phyloP scores from a whole-genome alignment of 164 flowering plant genomes.

The Dillenia turbinata region DNA sequence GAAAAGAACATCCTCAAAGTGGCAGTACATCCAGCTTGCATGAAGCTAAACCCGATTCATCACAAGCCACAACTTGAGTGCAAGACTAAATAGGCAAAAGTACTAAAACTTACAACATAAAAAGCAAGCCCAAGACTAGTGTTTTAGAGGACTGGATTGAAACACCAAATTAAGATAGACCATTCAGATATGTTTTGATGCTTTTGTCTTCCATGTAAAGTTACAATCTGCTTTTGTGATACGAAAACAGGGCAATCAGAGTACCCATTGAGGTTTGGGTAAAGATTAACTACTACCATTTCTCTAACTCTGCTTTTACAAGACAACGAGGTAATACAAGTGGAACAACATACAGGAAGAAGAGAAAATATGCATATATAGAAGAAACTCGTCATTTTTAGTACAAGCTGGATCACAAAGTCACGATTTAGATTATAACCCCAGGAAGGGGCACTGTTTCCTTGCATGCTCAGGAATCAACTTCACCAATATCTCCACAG shows the following conservation, averaged over 20 bases:
- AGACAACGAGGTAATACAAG: slow-evolving; percentile 9
- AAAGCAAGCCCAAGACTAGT: too few species aligned
- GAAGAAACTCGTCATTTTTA: slow-evolving; percentile 2
- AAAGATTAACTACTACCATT: slow-evolving; percentile 12
- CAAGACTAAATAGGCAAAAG: not conserved
- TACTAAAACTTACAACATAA: too few species aligned
- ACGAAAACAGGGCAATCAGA: slow-evolving; percentile 16
- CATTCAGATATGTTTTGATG: too few species aligned
- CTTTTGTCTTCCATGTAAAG: slow-evolving; percentile 15
- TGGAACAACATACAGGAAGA: not conserved
- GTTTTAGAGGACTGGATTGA: too few species aligned
- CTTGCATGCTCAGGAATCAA: slow-evolving; percentile 71
- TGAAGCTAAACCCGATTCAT: too few species aligned
- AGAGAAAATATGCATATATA: slow-evolving; percentile 1
- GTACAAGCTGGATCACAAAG: not conserved
- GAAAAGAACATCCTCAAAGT: too few species aligned
- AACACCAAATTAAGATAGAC: too few species aligned
- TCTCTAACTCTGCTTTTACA: slow-evolving; percentile 26
- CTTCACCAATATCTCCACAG: slow-evolving; percentile 40
- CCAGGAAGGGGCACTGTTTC: slow-evolving; percentile 54
- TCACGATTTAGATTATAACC: slow-evolving; percentile 21
- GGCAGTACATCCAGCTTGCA: too few species aligned
- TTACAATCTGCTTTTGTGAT: slow-evolving; percentile 18
- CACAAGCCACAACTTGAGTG: not conserved
- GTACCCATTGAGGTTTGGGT: slow-evolving; percentile 13